Percentiles rank a stretch among this genome's conserved stretches.
phyloP scores from a whole-genome alignment of 164 flowering plant genomes.

The Berberis thunbergii region DNA sequence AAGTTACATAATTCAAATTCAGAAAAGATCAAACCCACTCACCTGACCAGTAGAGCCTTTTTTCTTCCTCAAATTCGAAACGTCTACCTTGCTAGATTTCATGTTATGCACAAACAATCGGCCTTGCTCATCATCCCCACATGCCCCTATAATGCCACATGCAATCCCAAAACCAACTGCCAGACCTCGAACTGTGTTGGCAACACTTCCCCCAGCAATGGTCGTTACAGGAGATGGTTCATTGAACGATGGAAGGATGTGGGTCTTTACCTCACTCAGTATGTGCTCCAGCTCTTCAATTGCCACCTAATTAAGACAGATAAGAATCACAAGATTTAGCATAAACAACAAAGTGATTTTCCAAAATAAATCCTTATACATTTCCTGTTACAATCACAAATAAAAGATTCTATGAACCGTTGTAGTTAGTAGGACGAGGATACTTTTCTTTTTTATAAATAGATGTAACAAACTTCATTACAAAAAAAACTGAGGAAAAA shows the following conservation, averaged over 20 bases:
- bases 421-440: too few species aligned
- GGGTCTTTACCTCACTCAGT: conserved; percentile 47
- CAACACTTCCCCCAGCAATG: conserved; percentile 91
- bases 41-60: conserved; percentile 84
- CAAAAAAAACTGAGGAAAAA: too few species aligned
- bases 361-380: too few species aligned
- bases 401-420: too few species aligned
- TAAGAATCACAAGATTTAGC: too few species aligned
- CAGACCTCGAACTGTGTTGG: conserved; percentile 87
- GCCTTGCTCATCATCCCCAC: conserved; percentile 89
- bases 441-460: too few species aligned
- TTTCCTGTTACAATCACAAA: too few species aligned
- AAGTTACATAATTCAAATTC: neutral
- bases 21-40: neutral
- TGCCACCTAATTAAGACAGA: conserved; percentile 40
- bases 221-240: conserved; percentile 45
- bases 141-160: conserved; percentile 81
- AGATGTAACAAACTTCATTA: too few species aligned
- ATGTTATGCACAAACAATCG: conserved; percentile 53
- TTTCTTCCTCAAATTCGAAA: conserved; percentile 65
- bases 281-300: conserved; percentile 63
- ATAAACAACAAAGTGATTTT: too few species aligned
- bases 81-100: conserved; percentile 52
- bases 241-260: conserved; percentile 34
- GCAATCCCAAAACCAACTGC: conserved; percentile 67